These are phyloP conservation scores for Candida sakaeoensis DNA, from an alignment of 805 yeast genomes.

Conservation along the genomic window DNA sequence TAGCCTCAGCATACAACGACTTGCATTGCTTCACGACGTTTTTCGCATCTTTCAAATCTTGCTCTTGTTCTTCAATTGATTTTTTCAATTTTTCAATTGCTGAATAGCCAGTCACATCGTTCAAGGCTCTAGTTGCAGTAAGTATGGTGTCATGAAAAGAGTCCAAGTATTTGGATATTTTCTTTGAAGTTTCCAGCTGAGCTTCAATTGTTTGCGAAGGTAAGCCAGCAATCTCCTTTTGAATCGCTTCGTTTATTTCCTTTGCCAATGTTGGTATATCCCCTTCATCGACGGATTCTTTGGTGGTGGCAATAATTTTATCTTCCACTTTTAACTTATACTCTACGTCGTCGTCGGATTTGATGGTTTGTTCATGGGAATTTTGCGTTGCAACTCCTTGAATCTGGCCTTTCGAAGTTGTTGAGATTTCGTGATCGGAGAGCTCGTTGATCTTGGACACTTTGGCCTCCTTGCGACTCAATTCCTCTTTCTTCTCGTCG, in stretches of 20 bases:
- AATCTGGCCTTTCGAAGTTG: background rate
- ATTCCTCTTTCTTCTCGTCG: slow-evolving; percentile 4
- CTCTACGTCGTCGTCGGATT: background rate
- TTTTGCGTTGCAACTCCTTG: slow-evolving; percentile 3
- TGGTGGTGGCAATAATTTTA: slow-evolving; percentile 7
- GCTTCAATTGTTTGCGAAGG: slow-evolving; percentile 45
- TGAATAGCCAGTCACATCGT: slow-evolving; percentile 90
- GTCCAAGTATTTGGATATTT: slow-evolving; percentile 47
- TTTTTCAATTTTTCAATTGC: slow-evolving; percentile 68
- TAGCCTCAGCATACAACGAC: slow-evolving; percentile 52
- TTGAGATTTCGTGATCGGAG: slow-evolving; percentile 3
- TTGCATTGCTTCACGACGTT: slow-evolving; percentile 47
- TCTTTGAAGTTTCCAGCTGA: slow-evolving; percentile 34
- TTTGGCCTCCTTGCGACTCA: background rate
- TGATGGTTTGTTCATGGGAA: slow-evolving; percentile 5
- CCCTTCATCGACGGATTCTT: slow-evolving; percentile 5
- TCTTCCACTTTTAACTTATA: slow-evolving; percentile 6
- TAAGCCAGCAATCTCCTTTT: slow-evolving; percentile 24
- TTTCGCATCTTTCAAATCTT: slow-evolving; percentile 46
- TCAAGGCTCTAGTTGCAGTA: slow-evolving; percentile 64
- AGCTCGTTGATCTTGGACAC: slow-evolving; percentile 4
- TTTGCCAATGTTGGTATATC: slow-evolving; percentile 8
- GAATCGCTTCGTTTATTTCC: slow-evolving; percentile 12
- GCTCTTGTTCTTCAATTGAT: slow-evolving; percentile 56
- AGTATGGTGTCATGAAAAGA: slow-evolving; percentile 55